phyloP scores from a whole-genome alignment of 768 basidiomycete genomes.

The Lyophyllum semitale region DNA sequence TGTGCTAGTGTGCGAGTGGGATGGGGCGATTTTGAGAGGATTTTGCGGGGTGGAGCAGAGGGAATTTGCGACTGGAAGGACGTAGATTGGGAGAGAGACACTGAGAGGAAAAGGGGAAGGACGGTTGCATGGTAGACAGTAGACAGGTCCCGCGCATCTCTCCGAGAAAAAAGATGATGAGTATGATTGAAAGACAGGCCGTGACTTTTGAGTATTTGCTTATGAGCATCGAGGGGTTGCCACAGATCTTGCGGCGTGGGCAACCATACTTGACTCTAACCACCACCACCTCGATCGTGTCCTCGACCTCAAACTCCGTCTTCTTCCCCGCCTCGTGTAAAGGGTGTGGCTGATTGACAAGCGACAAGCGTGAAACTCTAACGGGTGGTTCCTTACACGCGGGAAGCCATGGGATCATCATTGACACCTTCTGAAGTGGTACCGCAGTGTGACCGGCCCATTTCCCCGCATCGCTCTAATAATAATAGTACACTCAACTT shows the following conservation, averaged over 20 bases:
- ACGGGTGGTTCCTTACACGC: background rate
- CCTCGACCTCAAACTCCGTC: background rate
- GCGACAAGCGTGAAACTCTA: background rate
- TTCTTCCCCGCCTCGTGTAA: background rate
- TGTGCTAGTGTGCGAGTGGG: too few relatives aligned
- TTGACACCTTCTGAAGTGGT: too few relatives aligned
- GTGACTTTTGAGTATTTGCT: background rate
- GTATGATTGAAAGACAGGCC: background rate
- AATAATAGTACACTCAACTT: background rate
- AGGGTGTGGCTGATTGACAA: background rate
- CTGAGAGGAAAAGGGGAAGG: background rate
- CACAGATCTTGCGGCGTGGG: background rate
- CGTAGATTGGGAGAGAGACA: too few relatives aligned
- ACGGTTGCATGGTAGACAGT: background rate
- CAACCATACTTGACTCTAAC: background rate
- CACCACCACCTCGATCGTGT: background rate
- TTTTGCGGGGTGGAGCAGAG: too few relatives aligned
- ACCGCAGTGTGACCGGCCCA: background rate
- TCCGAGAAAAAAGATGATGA: background rate
- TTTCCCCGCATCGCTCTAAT: background rate
- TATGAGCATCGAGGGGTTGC: background rate
- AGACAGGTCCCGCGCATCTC: background rate
- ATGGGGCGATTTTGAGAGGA: too few relatives aligned
- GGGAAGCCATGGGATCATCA: background rate
- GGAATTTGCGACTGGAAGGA: too few relatives aligned